Conservation (phyloP, 2,329 filamentous ascomycete species). For the Pleoardoris graminearum region DNA sequence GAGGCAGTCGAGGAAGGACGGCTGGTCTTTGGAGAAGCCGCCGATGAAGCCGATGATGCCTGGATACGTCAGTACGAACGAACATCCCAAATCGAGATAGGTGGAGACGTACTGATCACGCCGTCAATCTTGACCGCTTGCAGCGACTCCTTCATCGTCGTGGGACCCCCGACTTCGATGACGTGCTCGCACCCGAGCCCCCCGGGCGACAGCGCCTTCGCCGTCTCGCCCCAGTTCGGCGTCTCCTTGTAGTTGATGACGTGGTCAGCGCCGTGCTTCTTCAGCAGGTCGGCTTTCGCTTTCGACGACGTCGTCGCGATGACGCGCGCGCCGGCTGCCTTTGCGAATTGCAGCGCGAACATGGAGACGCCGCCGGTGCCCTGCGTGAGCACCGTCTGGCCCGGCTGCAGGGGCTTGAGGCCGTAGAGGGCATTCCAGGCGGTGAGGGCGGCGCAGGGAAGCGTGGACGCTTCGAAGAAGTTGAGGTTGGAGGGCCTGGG, state of each 20-base stretch:
- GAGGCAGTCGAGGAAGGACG: conserved; percentile 57
- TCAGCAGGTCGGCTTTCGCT: conserved; percentile 55
- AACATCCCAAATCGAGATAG: not conserved
- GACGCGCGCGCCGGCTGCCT: conserved; percentile 59
- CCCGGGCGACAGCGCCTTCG: conserved; percentile 54
- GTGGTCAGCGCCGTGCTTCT: conserved; percentile 58
- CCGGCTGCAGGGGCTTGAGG: conserved; percentile 45
- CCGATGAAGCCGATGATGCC: conserved; percentile 62
- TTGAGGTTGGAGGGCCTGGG: conserved; percentile 60
- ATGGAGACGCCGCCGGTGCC: conserved; percentile 72
- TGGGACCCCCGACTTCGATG: conserved; percentile 67
- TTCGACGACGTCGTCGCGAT: conserved; percentile 61
- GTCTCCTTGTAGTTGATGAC: conserved; percentile 61
- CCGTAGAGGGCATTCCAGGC: conserved; percentile 61
- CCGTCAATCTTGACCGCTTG: conserved; percentile 60
- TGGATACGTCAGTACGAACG: not conserved
- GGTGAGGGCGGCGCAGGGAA: conserved; percentile 50
- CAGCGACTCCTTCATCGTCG: conserved; percentile 59
- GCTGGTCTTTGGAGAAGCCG: conserved; percentile 53
- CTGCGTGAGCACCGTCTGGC: conserved; percentile 63
- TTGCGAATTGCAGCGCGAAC: conserved; percentile 63
- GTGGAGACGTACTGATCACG: conserved; percentile 34
- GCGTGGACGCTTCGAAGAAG: conserved; percentile 52
- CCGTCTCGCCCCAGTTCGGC: conserved; percentile 58
- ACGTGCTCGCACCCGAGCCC: conserved; percentile 64